Percentiles rank a stretch among this genome's conserved stretches.
Conservation (phyloP, 345 rosid genomes). For the Citrus sp. region DNA sequence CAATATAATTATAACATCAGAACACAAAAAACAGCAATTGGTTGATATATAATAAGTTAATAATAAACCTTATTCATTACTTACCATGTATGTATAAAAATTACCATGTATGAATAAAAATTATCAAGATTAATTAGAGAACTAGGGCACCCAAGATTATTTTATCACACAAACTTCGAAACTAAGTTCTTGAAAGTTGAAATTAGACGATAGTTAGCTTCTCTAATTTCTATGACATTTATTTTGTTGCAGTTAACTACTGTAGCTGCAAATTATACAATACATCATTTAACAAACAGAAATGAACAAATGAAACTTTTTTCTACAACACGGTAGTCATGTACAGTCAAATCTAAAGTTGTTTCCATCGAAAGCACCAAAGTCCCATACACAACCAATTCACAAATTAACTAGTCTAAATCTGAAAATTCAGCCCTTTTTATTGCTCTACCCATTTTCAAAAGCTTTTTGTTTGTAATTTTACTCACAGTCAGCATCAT, state of each 20-base stretch:
- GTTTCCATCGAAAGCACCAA: neutral
- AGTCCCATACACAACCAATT: neutral
- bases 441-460: too few relatives aligned
- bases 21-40: too few relatives aligned
- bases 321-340: neutral
- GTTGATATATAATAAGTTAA: too few relatives aligned
- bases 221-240: slow-evolving; percentile 22
- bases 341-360: slow-evolving; percentile 1
- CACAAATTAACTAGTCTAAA: slow-evolving; percentile 3
- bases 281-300: too few relatives aligned
- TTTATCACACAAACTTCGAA: too few relatives aligned
- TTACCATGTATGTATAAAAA: too few relatives aligned
- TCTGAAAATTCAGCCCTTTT: slow-evolving; percentile 18
- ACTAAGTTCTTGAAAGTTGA: slow-evolving; percentile 10
- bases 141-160: too few relatives aligned
- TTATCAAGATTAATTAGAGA: too few relatives aligned
- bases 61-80: too few relatives aligned
- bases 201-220: neutral
- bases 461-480: slow-evolving; percentile 15
- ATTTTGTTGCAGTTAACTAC: slow-evolving; percentile 8
- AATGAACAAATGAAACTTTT: neutral
- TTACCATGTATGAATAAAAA: too few relatives aligned
- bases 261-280: neutral
- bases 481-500: slow-evolving; percentile 24
- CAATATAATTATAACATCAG: too few relatives aligned